Conservation (phyloP, 192 early-diverging fungal species). For the Geranomyces michiganensis region DNA sequence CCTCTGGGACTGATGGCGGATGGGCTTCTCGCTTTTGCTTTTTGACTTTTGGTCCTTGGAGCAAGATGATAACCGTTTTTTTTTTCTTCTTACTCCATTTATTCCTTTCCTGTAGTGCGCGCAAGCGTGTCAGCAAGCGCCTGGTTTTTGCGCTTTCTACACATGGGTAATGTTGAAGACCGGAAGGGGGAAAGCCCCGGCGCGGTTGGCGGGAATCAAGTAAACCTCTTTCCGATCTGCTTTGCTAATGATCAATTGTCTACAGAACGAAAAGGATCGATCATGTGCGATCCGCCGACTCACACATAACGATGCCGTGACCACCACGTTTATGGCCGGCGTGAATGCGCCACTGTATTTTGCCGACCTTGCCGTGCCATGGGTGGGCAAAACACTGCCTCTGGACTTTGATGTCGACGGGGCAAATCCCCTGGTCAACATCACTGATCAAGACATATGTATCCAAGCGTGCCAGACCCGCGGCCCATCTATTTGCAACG, state of each 20-base stretch:
- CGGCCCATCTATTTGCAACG: background rate
- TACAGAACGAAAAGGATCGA: background rate
- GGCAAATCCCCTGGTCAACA: background rate
- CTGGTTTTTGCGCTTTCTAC: background rate
- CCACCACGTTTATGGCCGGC: background rate
- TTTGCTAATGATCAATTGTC: no score
- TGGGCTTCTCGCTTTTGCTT: no score
- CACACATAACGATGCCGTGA: background rate
- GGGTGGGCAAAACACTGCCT: background rate
- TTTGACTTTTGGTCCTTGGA: no score
- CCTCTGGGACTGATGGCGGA: no score
- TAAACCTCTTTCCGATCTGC: no score
- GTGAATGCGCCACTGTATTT: background rate
- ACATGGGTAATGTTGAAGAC: no score
- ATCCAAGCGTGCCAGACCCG: background rate
- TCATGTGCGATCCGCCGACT: background rate
- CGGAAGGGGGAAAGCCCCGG: no score
- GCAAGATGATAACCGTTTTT: no score
- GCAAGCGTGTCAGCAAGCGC: background rate
- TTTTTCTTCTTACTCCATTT: background rate
- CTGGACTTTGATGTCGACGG: slow-evolving; percentile 12
- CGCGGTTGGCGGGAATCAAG: no score
- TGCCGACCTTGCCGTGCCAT: background rate
- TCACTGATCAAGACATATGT: background rate
- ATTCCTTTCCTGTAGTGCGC: background rate